Evolutionary conservation across 139 green algal genomes (phyloP), one percentile per base, ranked within the genome.

Genomic region (Protoeuglena noctilucae): DNA sequence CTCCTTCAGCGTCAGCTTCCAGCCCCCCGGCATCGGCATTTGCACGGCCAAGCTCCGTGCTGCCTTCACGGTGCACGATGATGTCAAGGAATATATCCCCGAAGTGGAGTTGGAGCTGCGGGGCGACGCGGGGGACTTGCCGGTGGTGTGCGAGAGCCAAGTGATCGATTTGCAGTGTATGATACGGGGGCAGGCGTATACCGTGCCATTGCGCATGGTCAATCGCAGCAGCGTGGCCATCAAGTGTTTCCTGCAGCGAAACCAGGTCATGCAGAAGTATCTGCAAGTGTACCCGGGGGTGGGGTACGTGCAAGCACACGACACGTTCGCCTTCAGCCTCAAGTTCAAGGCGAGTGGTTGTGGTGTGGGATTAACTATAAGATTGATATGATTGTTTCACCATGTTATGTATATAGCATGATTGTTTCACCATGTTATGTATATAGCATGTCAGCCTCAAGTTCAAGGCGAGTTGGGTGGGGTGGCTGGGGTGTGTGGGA

Each of bases 191-290:
- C 70, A 69, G 22, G 43, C 40, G 17, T 77, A 73, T 56, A 40
- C 64, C 5, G 56, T 66, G 9, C 57, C 57, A 16, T 49, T 77
- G 50, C 24, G 60, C 51, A 64, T 83, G 26, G 56, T 56, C n/a
- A 84, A 84, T 53, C 65, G 61, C 24, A 67, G 72, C 53, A 71
- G 67, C 28, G 61, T 58, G n/a, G 70, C 70, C 23, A 77, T 84
- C 70, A 84, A 84, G 70, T 63, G 66, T 0, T 24, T 30, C 6
- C 30, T 60, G 28, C 28, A 34, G 18, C 43, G 60, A 16, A 56
- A 65, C 1, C 60, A 66, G 4, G 69, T 76, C 56, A 48, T 83
- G 24, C 49, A 55, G 16, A 54, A 63, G 48, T 75, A 69, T 60
- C 53, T 84, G 34, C 56, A 70, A 26, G 75, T 78, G 53, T 41